Conservation (phyloP, 495 filamentous ascomycete species). For the Hypoxylon lenormandii region DNA sequence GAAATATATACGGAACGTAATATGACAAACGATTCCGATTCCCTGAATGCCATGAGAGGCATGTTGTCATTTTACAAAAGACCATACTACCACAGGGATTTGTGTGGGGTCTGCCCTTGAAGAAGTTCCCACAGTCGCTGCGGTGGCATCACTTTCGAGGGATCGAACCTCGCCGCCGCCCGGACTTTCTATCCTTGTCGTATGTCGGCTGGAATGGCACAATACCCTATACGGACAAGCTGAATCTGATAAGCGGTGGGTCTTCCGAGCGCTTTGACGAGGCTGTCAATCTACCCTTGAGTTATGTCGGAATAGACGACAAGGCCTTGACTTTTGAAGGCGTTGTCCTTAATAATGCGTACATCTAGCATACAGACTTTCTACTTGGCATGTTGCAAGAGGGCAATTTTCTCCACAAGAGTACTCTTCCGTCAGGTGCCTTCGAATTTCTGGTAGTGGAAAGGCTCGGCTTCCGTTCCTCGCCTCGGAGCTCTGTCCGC, state of each 20-base stretch:
- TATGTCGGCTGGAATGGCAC: constrained; percentile 39
- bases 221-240: neutral
- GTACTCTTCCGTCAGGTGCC: constrained; percentile 20
- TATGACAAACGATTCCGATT: constrained; percentile 35
- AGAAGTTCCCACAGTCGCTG: constrained; percentile 8
- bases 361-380: constrained; percentile 4
- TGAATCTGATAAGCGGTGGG: neutral
- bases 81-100: constrained; percentile 20
- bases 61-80: constrained; percentile 20
- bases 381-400: constrained; percentile 29
- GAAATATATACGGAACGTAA: constrained; percentile 29
- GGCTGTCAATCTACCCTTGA: constrained; percentile 20
- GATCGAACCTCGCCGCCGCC: constrained; percentile 6
- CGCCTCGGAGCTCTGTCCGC: neutral
- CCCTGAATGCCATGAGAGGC: constrained; percentile 33
- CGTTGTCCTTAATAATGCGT: constrained; percentile 22
- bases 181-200: constrained; percentile 28
- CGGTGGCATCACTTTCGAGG: constrained; percentile 32
- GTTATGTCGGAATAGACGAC: neutral
- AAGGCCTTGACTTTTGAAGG: constrained; percentile 16
- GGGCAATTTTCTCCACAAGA: constrained; percentile 37
- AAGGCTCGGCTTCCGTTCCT: constrained; percentile 7
- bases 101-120: constrained; percentile 40
- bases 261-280: neutral
- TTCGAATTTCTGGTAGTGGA: constrained; percentile 27